phyloP scores from a whole-genome alignment of 2,329 filamentous ascomycete species.

The Aspergillus ustus region DNA sequence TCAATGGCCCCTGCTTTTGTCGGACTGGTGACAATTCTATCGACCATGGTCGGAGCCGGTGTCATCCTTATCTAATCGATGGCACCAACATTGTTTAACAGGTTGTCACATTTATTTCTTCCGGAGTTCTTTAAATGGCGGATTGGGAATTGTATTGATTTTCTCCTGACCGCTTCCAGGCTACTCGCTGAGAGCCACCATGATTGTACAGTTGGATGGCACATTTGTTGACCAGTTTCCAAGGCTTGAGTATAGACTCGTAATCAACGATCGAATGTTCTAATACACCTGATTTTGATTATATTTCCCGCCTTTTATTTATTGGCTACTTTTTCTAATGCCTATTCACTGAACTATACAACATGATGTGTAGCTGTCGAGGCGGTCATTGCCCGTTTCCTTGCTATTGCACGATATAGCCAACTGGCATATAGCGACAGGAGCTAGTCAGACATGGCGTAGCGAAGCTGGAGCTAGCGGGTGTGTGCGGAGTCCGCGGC shows the following conservation, averaged over 20 bases:
- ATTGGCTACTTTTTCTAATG: too few relatives aligned
- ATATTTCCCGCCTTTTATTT: neutral
- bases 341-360: too few relatives aligned
- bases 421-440: neutral
- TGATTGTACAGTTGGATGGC: constrained; percentile 6
- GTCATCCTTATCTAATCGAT: constrained; percentile 38
- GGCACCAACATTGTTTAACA: constrained; percentile 9
- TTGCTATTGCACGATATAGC: neutral
- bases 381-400: neutral
- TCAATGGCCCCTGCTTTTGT: constrained; percentile 57
- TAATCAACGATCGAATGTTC: constrained; percentile 10
- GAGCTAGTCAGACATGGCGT: neutral
- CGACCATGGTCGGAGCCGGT: constrained; percentile 58
- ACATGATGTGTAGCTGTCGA: too few relatives aligned
- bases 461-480: neutral
- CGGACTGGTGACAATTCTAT: constrained; percentile 56
- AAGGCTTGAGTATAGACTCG: constrained; percentile 8
- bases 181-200: neutral
- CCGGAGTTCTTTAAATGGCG: constrained; percentile 11
- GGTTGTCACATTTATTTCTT: constrained; percentile 8
- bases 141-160: constrained; percentile 7
- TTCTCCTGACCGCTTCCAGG: neutral
- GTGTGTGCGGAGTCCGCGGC: neutral
- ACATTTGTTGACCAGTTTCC: constrained; percentile 2
- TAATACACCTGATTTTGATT: neutral